Evolutionary conservation across 2,329 filamentous ascomycete species (phyloP), one percentile per base, ranked within the genome.

Genomic region (Pestalotiopsis sp.): DNA sequence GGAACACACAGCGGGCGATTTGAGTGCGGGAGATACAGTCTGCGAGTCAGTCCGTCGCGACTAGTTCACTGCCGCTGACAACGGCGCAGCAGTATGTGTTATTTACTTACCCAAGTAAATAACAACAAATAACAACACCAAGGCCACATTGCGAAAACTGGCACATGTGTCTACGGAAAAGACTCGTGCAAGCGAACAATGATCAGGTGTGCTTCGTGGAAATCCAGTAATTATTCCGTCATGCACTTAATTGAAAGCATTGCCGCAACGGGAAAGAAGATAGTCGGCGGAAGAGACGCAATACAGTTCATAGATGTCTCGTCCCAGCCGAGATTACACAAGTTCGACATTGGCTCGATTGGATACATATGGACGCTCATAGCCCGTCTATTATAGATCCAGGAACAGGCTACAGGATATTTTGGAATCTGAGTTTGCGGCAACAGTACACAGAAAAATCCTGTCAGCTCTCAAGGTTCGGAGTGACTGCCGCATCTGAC

Each of bases 251-350:
- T 52, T 52, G 45, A 27, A n/a, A 25, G 17, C 27, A 59, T 59
- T 58, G 55, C 57, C 57, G 57, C 23, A 59, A 59, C 23, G 57
- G 57, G 57, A 59, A 59, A 59, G 57, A 59, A 59, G 27, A 55
- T 23, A 59, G 57, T 59, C 57, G 57, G 45, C 45, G 20, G n/a
- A 59, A 59, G 23, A 14, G 5, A 36, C 23, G 12, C 57, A 59
- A 36, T 59, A 59, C 25, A 36, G 27, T 27, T 27, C 12, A 12
- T 23, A 14, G 14, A 31, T n/a, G 57, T 59, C 57, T 59, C 25
- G 23, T 59, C 17, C 25, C 57, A 36, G 57, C 57, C 23, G 57
- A 27, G 20, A 36, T 59, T 59, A 12, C 57, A 23, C 27, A 13
- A 3, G 25, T 36, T 25, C 57, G 23, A 27, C 11, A 55, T 20